These are phyloP conservation scores for Apiospora marii DNA, from an alignment of 2,329 filamentous ascomycete species.

Conservation along the genomic window DNA sequence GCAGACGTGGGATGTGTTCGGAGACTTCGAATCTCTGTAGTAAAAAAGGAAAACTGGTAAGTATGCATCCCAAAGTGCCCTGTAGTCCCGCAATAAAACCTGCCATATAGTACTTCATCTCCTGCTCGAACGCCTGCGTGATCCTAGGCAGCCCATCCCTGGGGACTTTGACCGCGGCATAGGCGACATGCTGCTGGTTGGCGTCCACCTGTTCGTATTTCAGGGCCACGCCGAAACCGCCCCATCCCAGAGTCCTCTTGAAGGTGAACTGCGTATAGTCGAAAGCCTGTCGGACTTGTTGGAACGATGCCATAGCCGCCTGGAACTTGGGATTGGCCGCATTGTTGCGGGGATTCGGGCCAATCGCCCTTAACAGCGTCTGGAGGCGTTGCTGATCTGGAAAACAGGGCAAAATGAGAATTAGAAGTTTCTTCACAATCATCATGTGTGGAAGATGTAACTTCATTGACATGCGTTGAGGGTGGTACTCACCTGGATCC, in stretches of 20 bases:
- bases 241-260: background rate
- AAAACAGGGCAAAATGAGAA: background rate
- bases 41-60: background rate
- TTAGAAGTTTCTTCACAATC: background rate
- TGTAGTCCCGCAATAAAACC: background rate
- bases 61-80: background rate
- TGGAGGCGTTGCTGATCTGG: background rate
- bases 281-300: background rate
- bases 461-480: background rate
- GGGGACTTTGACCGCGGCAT: background rate
- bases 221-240: background rate
- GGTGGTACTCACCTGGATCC: background rate
- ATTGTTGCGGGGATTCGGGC: background rate
- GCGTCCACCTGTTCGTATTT: conserved; percentile 16
- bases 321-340: background rate
- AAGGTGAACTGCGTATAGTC: background rate
- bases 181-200: background rate
- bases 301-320: background rate
- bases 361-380: background rate
- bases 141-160: background rate
- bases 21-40: background rate
- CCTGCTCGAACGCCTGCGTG: background rate
- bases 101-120: conserved; percentile 3
- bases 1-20: background rate
- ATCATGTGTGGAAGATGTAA: background rate